phyloP scores from a whole-genome alignment of 2,329 filamentous ascomycete species.

The Fusarium oxysporum region DNA sequence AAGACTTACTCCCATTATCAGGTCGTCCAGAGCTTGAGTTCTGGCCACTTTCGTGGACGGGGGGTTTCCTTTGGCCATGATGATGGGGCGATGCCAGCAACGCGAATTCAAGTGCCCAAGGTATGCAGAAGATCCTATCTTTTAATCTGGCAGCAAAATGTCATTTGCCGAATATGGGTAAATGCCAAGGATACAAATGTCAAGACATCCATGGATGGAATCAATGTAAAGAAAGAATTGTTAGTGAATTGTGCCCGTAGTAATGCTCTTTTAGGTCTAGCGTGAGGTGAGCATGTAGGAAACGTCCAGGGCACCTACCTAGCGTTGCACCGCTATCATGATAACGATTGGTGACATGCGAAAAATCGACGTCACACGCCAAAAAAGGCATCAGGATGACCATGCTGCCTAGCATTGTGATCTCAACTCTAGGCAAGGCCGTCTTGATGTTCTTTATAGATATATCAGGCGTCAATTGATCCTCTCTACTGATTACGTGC shows the following conservation, averaged over 20 bases:
- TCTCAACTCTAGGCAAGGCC: background rate
- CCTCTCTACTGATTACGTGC: background rate
- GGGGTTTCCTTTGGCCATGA: conserved; percentile 33
- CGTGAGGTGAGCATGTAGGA: background rate
- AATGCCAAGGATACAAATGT: background rate
- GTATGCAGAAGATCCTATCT: background rate
- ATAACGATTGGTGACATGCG: background rate
- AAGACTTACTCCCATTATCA: conserved; percentile 66
- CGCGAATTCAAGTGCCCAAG: background rate
- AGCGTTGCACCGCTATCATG: conserved; percentile 10
- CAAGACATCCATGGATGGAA: background rate
- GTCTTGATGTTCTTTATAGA: background rate
- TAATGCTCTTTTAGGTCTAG: conserved; percentile 20
- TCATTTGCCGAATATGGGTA: background rate
- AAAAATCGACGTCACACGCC: conserved; percentile 15
- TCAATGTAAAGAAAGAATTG: conserved; percentile 22
- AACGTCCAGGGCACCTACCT: background rate
- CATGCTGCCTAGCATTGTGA: background rate
- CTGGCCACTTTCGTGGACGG: conserved; percentile 32
- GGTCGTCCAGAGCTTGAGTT: conserved; percentile 58
- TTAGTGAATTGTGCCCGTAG: conserved; percentile 33
- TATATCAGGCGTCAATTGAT: background rate
- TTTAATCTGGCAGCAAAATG: background rate
- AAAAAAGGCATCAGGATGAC: background rate
- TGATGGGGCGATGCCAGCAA: background rate